phyloP scores from a whole-genome alignment of 768 basidiomycete genomes.

The Leccinum subgranulosum region DNA sequence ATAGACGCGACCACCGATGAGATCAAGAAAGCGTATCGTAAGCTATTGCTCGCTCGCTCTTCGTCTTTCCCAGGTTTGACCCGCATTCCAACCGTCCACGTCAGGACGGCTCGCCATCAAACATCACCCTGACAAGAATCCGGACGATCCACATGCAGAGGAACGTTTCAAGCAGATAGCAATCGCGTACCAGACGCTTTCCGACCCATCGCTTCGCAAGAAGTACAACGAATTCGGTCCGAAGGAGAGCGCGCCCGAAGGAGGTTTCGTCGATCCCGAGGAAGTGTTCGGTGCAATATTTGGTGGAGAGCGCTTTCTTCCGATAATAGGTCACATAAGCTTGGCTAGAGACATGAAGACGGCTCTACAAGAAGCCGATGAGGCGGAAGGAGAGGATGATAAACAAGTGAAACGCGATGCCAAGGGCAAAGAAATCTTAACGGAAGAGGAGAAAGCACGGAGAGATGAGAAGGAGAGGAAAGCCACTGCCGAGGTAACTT shows the following conservation, averaged over 20 bases:
- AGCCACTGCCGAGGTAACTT: slow-evolving; percentile 61
- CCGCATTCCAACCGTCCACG: not conserved
- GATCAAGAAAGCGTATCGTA: slow-evolving; percentile 89
- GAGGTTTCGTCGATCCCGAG: slow-evolving; percentile 86
- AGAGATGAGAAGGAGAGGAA: slow-evolving; percentile 72
- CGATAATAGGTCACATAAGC: slow-evolving; percentile 87
- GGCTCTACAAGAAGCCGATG: slow-evolving; percentile 84
- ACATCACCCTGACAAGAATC: slow-evolving; percentile 91
- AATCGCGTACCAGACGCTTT: slow-evolving; percentile 84
- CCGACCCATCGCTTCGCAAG: slow-evolving; percentile 67
- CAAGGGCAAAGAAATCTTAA: slow-evolving; percentile 51
- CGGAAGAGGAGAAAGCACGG: slow-evolving; percentile 69
- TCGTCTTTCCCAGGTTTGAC: not conserved
- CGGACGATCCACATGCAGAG: slow-evolving; percentile 78
- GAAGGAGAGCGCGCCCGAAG: slow-evolving; percentile 77
- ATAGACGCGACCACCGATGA: slow-evolving; percentile 78
- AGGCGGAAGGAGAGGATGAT: slow-evolving; percentile 49
- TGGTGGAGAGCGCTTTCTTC: slow-evolving; percentile 81
- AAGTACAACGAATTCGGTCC: slow-evolving; percentile 93
- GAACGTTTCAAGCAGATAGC: slow-evolving; percentile 91
- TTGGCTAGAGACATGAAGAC: slow-evolving; percentile 91
- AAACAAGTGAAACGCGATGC: slow-evolving; percentile 46
- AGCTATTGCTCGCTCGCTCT: slow-evolving; percentile 4
- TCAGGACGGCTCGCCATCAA: slow-evolving; percentile 83
- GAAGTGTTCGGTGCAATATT: slow-evolving; percentile 82